Evolutionary conservation across 768 basidiomycete species (phyloP).

Genomic region (Lenzites betulinus): DNA sequence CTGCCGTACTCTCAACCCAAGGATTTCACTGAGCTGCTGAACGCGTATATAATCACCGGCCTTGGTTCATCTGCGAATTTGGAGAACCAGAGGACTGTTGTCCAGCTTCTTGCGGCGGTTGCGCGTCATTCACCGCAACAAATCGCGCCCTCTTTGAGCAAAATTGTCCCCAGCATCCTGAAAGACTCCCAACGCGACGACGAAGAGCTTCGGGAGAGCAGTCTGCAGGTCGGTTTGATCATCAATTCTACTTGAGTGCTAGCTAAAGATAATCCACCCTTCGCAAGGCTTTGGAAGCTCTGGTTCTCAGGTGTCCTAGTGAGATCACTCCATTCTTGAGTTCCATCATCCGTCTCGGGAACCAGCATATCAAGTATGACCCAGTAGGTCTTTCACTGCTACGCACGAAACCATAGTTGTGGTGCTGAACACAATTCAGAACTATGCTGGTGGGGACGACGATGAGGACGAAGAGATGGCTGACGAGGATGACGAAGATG

Average conservation of each 20-base stretch:
- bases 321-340: conserved; percentile 77
- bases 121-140: conserved; percentile 72
- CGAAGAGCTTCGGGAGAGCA: conserved; percentile 81
- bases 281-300: conserved; percentile 76
- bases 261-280: neutral
- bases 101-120: conserved; percentile 78
- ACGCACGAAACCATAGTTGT: neutral
- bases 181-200: conserved; percentile 73
- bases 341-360: conserved; percentile 68
- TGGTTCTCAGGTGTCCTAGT: conserved; percentile 80
- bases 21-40: conserved; percentile 63
- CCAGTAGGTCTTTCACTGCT: conserved; percentile 57
- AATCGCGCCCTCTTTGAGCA: conserved; percentile 58
- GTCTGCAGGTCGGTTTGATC: conserved; percentile 59
- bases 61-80: conserved; percentile 52
- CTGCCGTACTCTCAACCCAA: conserved; percentile 68
- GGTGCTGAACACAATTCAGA: conserved; percentile 41
- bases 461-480: conserved; percentile 64
- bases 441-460: conserved; percentile 74
- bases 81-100: conserved; percentile 76
- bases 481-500: conserved; percentile 76
- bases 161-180: conserved; percentile 71
- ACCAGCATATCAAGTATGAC: conserved; percentile 87
- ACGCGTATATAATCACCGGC: conserved; percentile 59
- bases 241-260: neutral